Evolutionary conservation across 371 early-diverging fungal species (phyloP).

Genomic region (Gilbertella persicaria): DNA sequence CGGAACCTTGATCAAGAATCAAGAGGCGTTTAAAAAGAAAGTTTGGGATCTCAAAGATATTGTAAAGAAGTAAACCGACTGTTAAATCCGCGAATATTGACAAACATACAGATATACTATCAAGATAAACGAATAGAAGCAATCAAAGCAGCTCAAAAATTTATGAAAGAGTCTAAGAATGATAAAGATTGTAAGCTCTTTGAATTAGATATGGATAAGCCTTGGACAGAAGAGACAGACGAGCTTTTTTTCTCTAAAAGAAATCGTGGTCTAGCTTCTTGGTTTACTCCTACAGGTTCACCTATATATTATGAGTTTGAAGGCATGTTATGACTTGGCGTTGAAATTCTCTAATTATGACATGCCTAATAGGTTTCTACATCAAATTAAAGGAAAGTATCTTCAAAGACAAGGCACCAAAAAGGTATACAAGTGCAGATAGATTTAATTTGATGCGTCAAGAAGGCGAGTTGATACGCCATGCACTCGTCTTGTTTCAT

Average conservation of each 20-base stretch:
- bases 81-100: background rate
- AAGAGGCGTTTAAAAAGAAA: slow-evolving; percentile 26
- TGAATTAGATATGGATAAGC: slow-evolving; percentile 2
- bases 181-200: background rate
- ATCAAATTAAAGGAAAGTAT: slow-evolving; percentile 33
- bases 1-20: slow-evolving; percentile 39
- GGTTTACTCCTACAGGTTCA: slow-evolving; percentile 43
- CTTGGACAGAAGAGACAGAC: slow-evolving; percentile 48
- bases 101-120: slow-evolving; percentile 28
- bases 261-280: slow-evolving; percentile 40
- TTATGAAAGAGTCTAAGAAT: slow-evolving; percentile 25
- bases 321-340: slow-evolving; percentile 19
- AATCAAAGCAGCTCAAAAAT: slow-evolving; percentile 36
- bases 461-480: slow-evolving; percentile 50
- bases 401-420: slow-evolving; percentile 4
- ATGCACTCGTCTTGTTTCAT: slow-evolving; percentile 58
- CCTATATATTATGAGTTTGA: slow-evolving; percentile 54
- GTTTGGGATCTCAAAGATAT: slow-evolving; percentile 46
- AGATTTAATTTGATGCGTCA: slow-evolving; percentile 17
- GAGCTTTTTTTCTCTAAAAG: slow-evolving; percentile 46
- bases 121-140: slow-evolving; percentile 28
- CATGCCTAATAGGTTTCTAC: slow-evolving; percentile 33
- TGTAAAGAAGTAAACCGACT: slow-evolving; percentile 25
- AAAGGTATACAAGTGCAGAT: background rate
- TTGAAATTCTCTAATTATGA: background rate